Evolutionary conservation across 225 moss, liverwort and hornwort genomes (phyloP), one percentile per base, ranked within the genome.

Genomic region (Sphagnum contortum): DNA sequence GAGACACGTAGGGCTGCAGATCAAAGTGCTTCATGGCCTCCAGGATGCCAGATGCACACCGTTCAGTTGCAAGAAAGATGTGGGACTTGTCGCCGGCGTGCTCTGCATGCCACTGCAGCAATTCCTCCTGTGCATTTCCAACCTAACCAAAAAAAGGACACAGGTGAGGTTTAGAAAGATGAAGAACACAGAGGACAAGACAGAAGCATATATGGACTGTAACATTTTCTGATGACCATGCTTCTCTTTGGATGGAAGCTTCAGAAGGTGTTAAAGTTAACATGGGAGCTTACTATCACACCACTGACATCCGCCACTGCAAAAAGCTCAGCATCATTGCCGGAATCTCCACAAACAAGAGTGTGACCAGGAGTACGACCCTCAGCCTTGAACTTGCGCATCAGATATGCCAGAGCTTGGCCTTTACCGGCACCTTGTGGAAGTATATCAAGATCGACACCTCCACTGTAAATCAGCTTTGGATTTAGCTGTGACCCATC

Each of bases 271-370:
- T 29, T 29, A 29, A 29, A 29, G 29, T 29, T 29, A 29, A 29
- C 29, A 29, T 1, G 29, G 62, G 52, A 53, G 11, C 77, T 78
- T 86, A 98, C 98, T 75, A 98, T 87, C 50, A 98, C 91, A 68
- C 98, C 93, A 48, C 76, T 87, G 3, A 91, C 89, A 50, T 77
- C 79, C 47, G 83, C 56, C 54, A 98, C 85, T 46, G 80, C 76
- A 69, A 98, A 98, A 64, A 93, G 98, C 67, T 93, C 93, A 12
- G 84, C 82, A 70, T 98, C 98, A 66, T 88, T 98, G 69, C 91
- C 91, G 44, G 98, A 93, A 69, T 93, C 91, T 6, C 98, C 93
- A 62, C 98, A 98, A 11, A 98, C 91, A 63, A 98, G 98, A 61
- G 87, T 93, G 61, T 79, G 80, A 12, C 60, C 53, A 58, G 91